Evolutionary conservation across 1,139 yeast genomes (phyloP), one percentile per base, ranked within the genome.

Genomic region (Lodderomyces margitis): DNA sequence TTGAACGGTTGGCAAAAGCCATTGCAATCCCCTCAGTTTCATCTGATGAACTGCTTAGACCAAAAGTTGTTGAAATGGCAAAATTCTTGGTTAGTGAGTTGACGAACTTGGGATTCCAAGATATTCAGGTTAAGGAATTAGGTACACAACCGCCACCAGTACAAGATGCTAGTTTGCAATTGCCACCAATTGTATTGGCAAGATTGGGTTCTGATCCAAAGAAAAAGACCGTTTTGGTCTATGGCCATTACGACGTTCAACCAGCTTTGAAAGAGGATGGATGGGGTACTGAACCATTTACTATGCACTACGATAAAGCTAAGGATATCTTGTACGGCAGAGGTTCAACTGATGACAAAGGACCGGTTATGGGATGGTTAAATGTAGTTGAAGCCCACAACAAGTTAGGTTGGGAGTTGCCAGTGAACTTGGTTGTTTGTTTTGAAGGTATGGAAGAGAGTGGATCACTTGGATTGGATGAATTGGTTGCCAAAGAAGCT

Each of bases 391-490:
- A 91, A 67, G 98, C 98, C 16, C 97, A 91, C 68, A 80, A 75
- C 46, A 87, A 82, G 54, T 78, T 88, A 50, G 88, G 87, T 21
- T 64, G 87, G 62, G 97, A 91, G 51, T 75, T 94, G 45, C 99
- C 99, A 23, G 98, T 92, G 50, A 92, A 92, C 69, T 70, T 92
- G 56, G 78, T 88, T 41, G 85, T 87, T 59, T 88, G 97, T 66
- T 92, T 92, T 57, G 99, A 92, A 70, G 98, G 98, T 48, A 92
- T 92, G 99, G 99, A 92, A 69, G 99, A 92, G 68, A 83, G 91
- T 50, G 99, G 99, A 16, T 88, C 97, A 23, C 68, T 87, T 41
- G 98, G 98, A 21, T 78, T 92, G 53, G 98, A 92, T 51, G 81
- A 72, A 33, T 76, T 92, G 58, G 85, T 92, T 57, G 82, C 82